These are phyloP conservation scores for Pichia sp. DNA, from an alignment of 1,139 yeast species.

Conservation along the genomic window DNA sequence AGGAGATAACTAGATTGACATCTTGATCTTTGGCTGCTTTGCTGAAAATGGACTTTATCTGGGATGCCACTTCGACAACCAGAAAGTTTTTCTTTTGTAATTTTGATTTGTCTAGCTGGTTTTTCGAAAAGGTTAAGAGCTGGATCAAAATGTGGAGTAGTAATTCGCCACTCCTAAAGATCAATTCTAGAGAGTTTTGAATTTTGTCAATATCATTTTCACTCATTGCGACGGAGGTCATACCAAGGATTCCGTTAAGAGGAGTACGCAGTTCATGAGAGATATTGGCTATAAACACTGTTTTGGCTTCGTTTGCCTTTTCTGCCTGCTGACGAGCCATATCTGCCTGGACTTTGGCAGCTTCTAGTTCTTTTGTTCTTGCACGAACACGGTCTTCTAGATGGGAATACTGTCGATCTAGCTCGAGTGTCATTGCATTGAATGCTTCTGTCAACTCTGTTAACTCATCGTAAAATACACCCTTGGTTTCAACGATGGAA, in stretches of 20 bases:
- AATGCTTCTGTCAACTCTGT: conserved; percentile 85
- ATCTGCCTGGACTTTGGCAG: conserved; percentile 86
- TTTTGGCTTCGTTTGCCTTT: conserved; percentile 90
- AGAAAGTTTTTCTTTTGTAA: conserved; percentile 77
- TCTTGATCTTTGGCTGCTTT: conserved; percentile 77
- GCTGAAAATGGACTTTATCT: conserved; percentile 80
- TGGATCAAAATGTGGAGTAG: conserved; percentile 84
- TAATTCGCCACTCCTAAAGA: conserved; percentile 83
- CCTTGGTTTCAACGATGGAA: conserved; percentile 25
- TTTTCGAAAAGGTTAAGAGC: conserved; percentile 80
- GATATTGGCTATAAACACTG: conserved; percentile 91
- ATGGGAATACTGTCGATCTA: conserved; percentile 76
- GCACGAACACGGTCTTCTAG: conserved; percentile 86
- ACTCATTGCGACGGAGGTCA: conserved; percentile 91
- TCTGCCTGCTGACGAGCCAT: conserved; percentile 74
- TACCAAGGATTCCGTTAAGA: conserved; percentile 89
- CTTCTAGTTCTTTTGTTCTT: conserved; percentile 84
- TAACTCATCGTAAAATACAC: conserved; percentile 75
- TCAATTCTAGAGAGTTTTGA: conserved; percentile 65
- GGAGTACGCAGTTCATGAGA: conserved; percentile 96
- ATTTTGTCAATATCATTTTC: conserved; percentile 66
- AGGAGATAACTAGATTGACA: conserved; percentile 54
- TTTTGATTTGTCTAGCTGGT: conserved; percentile 81
- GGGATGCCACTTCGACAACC: conserved; percentile 65
- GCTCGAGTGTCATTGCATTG: conserved; percentile 84